Evolutionary conservation across 2,329 filamentous ascomycete genomes (phyloP).

Genomic region (Domatiomyces catenatus): DNA sequence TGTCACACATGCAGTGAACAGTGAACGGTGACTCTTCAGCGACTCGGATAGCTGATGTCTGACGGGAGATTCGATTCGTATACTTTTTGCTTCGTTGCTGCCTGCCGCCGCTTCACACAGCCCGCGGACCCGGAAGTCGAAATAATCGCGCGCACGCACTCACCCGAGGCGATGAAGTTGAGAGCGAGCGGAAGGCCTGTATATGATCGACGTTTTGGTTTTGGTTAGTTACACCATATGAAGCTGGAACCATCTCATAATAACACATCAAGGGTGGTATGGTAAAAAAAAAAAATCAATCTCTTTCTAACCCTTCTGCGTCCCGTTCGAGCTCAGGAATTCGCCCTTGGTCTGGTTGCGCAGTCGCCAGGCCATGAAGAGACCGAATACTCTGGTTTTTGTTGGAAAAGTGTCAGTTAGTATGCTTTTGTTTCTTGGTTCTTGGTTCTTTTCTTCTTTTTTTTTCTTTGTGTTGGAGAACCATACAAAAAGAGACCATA

Average conservation of each 20-base stretch:
- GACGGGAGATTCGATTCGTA: not conserved
- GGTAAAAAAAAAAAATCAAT: not conserved
- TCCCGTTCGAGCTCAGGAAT: slow-evolving; percentile 62
- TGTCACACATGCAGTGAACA: too few species aligned
- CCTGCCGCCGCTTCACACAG: slow-evolving; percentile 47
- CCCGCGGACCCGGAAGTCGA: slow-evolving; percentile 2
- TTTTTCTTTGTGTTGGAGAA: not conserved
- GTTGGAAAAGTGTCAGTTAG: slow-evolving; percentile 7
- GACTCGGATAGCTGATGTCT: not conserved
- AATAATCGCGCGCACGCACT: slow-evolving; percentile 42
- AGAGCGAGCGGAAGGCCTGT: slow-evolving; percentile 64
- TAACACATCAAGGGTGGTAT: too few species aligned
- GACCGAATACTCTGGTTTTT: slow-evolving; percentile 44
- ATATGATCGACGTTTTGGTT: too few species aligned
- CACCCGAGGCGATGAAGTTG: slow-evolving; percentile 85
- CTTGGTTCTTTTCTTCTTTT: too few species aligned
- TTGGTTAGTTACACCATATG: not conserved
- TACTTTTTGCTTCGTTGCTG: not conserved
- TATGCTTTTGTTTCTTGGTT: slow-evolving; percentile 4
- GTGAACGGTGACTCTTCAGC: not conserved
- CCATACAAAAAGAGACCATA: slow-evolving; percentile 62
- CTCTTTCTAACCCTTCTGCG: slow-evolving; percentile 57
- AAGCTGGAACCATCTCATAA: too few species aligned
- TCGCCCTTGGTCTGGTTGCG: slow-evolving; percentile 51
- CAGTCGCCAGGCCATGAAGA: slow-evolving; percentile 40